Evolutionary conservation across 352 stramenopile genomes (phyloP).

Genomic region (Globisporangium okanoganense): DNA sequence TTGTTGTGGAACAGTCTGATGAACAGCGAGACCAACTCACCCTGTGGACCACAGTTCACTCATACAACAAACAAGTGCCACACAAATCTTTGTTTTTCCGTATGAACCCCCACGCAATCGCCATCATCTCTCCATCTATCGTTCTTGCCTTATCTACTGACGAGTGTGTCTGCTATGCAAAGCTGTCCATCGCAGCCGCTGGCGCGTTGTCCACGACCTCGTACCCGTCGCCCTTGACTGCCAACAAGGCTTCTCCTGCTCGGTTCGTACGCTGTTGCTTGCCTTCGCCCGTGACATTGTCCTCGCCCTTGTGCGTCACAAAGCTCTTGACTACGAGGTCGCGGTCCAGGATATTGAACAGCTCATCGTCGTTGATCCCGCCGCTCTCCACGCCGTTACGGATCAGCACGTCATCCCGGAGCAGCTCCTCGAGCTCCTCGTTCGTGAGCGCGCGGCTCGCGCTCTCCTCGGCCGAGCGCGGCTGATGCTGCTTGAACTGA

Average conservation of each 20-base stretch:
- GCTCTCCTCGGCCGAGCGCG: slow-evolving; percentile 20
- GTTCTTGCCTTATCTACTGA: background rate
- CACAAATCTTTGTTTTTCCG: background rate
- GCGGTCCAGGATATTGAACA: slow-evolving; percentile 63
- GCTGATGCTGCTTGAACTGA: slow-evolving; percentile 58
- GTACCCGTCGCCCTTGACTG: slow-evolving; percentile 61
- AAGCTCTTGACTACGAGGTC: slow-evolving; percentile 76
- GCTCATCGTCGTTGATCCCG: slow-evolving; percentile 61
- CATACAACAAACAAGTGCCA: background rate
- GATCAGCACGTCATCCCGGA: slow-evolving; percentile 73
- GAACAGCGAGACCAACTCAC: background rate
- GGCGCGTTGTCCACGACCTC: slow-evolving; percentile 69
- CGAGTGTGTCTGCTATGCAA: slow-evolving; percentile 28
- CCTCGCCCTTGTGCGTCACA: slow-evolving; percentile 34
- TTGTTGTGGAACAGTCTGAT: background rate
- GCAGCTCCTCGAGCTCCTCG: slow-evolving; percentile 65
- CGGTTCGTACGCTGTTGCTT: slow-evolving; percentile 6
- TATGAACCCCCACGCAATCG: background rate
- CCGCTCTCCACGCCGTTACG: slow-evolving; percentile 69
- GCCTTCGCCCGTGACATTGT: background rate
- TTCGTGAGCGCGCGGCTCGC: slow-evolving; percentile 52
- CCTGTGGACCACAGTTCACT: background rate
- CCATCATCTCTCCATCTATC: background rate
- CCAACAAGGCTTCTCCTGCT: slow-evolving; percentile 26
- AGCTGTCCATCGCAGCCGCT: slow-evolving; percentile 66